A percentile compares a stretch with the other conserved stretches of the same genome.
Conservation (phyloP, 495 filamentous ascomycete species). For the Amniculicola lignicola region DNA sequence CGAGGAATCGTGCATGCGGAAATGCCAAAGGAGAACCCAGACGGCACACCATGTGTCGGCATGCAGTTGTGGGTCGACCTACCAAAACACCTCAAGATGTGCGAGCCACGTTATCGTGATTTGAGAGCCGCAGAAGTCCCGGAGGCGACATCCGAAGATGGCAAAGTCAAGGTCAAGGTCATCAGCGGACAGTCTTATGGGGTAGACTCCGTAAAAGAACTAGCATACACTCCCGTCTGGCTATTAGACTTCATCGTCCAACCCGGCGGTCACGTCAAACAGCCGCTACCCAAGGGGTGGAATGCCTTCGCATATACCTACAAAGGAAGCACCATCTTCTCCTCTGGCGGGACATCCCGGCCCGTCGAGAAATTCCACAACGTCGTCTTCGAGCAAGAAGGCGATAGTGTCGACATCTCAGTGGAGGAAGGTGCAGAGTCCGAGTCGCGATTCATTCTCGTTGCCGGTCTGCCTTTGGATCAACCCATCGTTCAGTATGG, state of each 20-base stretch:
- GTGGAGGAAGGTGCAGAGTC: slow-evolving; percentile 67
- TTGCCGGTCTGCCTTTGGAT: slow-evolving; percentile 82
- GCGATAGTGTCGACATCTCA: slow-evolving; percentile 67
- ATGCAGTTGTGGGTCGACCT: slow-evolving; percentile 96
- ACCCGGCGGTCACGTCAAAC: slow-evolving; percentile 71
- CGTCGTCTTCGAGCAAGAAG: slow-evolving; percentile 79
- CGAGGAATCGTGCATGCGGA: slow-evolving; percentile 93
- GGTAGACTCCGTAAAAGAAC: slow-evolving; percentile 77
- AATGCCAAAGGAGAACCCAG: slow-evolving; percentile 80
- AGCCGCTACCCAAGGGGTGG: slow-evolving; percentile 76
- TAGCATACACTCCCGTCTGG: slow-evolving; percentile 96
- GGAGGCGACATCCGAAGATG: slow-evolving; percentile 61
- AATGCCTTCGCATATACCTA: slow-evolving; percentile 88
- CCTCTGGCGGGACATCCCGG: slow-evolving; percentile 53
- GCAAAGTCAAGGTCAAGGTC: slow-evolving; percentile 76
- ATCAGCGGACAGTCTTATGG: slow-evolving; percentile 82
- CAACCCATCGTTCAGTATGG: slow-evolving; percentile 96
- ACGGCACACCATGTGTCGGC: slow-evolving; percentile 77
- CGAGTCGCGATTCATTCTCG: slow-evolving; percentile 68
- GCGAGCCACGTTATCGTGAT: slow-evolving; percentile 91
- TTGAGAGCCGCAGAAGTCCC: slow-evolving; percentile 76
- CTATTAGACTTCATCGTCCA: slow-evolving; percentile 79
- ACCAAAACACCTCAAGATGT: slow-evolving; percentile 73
- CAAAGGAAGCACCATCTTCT: slow-evolving; percentile 66
- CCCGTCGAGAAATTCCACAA: slow-evolving; percentile 74